phyloP scores from a whole-genome alignment of 1,139 yeast species.

The Blastobotrys elegans region DNA sequence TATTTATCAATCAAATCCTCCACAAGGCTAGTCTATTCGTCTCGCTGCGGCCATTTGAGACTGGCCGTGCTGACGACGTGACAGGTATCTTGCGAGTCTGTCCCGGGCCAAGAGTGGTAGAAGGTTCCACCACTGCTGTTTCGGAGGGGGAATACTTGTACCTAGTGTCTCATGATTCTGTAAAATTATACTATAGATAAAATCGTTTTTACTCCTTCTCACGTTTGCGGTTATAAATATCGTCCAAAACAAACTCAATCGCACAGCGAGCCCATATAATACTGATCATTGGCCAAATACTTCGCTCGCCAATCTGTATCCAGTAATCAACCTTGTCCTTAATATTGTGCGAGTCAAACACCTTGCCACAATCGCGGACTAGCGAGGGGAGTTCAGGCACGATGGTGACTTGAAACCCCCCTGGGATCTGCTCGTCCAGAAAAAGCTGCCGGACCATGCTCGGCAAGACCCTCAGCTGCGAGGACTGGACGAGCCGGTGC shows the following conservation, averaged over 20 bases:
- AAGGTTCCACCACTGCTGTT: conserved; percentile 29
- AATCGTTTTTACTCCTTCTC: neutral
- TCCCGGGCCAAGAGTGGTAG: conserved; percentile 44
- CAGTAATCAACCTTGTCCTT: conserved; percentile 77
- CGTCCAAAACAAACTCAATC: conserved; percentile 84
- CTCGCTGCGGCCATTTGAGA: conserved; percentile 57
- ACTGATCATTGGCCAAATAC: conserved; percentile 91
- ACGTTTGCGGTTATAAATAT: conserved; percentile 47
- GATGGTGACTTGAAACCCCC: conserved; percentile 75
- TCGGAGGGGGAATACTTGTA: conserved; percentile 63
- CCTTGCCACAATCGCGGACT: conserved; percentile 60
- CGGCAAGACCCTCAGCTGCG: conserved; percentile 71
- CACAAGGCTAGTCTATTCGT: conserved; percentile 50
- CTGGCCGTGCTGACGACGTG: conserved; percentile 80
- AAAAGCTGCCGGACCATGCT: conserved; percentile 68
- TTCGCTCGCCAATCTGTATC: conserved; percentile 85
- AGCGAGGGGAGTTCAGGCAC: conserved; percentile 77
- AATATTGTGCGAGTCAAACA: conserved; percentile 66
- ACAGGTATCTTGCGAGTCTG: conserved; percentile 65
- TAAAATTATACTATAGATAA: conserved; percentile 37
- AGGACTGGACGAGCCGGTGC: conserved; percentile 76
- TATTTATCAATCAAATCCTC: conserved; percentile 45
- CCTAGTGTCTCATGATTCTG: conserved; percentile 44
- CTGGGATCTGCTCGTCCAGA: conserved; percentile 83
- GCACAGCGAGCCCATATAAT: conserved; percentile 84